Conservation (phyloP, 2,329 filamentous ascomycete genomes). For the Orbilia brochopaga region DNA sequence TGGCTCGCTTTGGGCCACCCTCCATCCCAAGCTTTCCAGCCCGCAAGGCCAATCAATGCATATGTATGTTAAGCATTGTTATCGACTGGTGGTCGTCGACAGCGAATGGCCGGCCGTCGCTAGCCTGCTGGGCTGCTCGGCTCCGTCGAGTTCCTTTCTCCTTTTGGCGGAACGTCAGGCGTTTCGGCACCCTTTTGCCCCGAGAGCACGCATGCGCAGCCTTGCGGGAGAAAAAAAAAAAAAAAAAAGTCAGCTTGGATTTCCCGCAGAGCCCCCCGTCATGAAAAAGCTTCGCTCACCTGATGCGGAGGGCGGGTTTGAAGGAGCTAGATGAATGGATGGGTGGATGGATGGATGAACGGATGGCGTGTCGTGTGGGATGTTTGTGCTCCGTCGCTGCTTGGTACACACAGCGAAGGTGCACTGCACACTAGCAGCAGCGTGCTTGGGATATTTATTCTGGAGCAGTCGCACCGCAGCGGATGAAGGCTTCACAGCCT, state of each 20-base stretch:
- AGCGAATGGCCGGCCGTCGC: neutral
- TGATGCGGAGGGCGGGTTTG: neutral
- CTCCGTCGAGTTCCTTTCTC: slow-evolving; percentile 8
- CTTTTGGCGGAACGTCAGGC: slow-evolving; percentile 39
- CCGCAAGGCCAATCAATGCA: slow-evolving; percentile 34
- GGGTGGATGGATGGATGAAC: neutral
- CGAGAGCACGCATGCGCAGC: slow-evolving; percentile 23
- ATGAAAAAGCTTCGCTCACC: slow-evolving; percentile 18
- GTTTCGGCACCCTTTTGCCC: slow-evolving; percentile 44
- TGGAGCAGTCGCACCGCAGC: slow-evolving; percentile 1
- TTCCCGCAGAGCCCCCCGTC: slow-evolving; percentile 45
- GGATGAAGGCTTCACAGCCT: slow-evolving; percentile 5
- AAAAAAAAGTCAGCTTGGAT: slow-evolving; percentile 19
- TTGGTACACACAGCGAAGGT: too few relatives aligned
- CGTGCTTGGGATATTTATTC: slow-evolving; percentile 14
- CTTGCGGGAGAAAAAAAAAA: too few relatives aligned
- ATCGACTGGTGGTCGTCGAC: neutral
- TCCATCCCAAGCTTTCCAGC: too few relatives aligned
- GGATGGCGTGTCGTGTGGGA: too few relatives aligned
- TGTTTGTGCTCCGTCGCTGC: too few relatives aligned
- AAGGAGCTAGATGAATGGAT: neutral
- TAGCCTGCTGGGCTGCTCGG: slow-evolving; percentile 19
- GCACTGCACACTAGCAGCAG: too few relatives aligned
- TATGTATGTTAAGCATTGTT: neutral
- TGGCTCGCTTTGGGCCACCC: slow-evolving; percentile 26